Conservation (phyloP, 1,284 basidiomycete species). For the Cryptococcus maquisensis region DNA sequence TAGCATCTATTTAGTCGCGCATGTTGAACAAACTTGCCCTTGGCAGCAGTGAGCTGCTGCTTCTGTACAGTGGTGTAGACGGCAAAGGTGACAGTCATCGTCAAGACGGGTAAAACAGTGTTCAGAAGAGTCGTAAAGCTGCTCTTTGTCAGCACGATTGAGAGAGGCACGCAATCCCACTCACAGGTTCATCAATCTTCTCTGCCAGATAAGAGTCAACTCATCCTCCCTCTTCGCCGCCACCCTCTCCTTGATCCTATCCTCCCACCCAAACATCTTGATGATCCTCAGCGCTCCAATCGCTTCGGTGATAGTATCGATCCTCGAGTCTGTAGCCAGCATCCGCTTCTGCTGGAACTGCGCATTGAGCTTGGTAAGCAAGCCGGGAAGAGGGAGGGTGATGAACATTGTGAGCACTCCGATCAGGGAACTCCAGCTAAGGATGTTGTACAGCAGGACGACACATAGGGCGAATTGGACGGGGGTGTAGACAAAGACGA, state of each 20-base stretch:
- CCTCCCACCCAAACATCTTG: slow-evolving; percentile 68
- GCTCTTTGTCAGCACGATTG: not conserved
- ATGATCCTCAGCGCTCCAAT: slow-evolving; percentile 52
- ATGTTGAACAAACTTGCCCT: slow-evolving; percentile 17
- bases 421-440: slow-evolving; percentile 53
- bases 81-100: slow-evolving; percentile 64
- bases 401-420: slow-evolving; percentile 56
- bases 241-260: slow-evolving; percentile 55
- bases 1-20: not conserved
- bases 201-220: slow-evolving; percentile 49
- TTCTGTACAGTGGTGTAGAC: slow-evolving; percentile 56
- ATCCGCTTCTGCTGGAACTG: slow-evolving; percentile 37
- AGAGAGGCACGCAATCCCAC: not conserved
- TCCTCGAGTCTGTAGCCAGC: slow-evolving; percentile 53
- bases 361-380: slow-evolving; percentile 39
- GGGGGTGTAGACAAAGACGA: slow-evolving; percentile 42
- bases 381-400: slow-evolving; percentile 56
- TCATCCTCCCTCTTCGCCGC: slow-evolving; percentile 58
- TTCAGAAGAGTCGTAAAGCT: slow-evolving; percentile 44
- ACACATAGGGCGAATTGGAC: slow-evolving; percentile 40
- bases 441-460: slow-evolving; percentile 40
- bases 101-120: slow-evolving; percentile 60
- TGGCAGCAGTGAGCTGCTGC: slow-evolving; percentile 49
- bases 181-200: slow-evolving; percentile 38
- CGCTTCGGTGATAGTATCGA: slow-evolving; percentile 54